Conservation (phyloP, 495 filamentous ascomycete species). For the Xylaria palmicola region DNA sequence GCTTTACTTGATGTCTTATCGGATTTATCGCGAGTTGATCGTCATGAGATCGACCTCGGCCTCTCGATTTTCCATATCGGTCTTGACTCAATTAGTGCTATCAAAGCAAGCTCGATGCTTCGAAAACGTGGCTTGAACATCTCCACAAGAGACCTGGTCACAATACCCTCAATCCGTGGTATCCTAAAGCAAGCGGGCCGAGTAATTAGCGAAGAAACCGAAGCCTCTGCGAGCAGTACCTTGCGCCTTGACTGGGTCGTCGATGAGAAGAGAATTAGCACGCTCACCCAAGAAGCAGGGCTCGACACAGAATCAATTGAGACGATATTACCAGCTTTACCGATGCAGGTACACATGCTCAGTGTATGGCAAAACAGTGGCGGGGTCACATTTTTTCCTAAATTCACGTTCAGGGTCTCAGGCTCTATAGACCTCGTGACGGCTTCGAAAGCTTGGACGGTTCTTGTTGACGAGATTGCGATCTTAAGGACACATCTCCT, state of each 20-base stretch:
- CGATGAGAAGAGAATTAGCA: conserved; percentile 29
- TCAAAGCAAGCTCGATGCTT: conserved; percentile 67
- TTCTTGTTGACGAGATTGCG: conserved; percentile 49
- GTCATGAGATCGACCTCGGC: conserved; percentile 58
- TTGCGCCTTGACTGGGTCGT: conserved; percentile 24
- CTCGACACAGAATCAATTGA: conserved; percentile 49
- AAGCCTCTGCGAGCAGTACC: not conserved
- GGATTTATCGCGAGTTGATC: conserved; percentile 59
- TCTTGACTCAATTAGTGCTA: conserved; percentile 86
- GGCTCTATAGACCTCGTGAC: conserved; percentile 34
- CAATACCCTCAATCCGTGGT: conserved; percentile 58
- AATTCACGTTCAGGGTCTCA: conserved; percentile 53
- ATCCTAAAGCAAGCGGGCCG: conserved; percentile 40
- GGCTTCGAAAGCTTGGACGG: conserved; percentile 55
- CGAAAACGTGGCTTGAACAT: conserved; percentile 58
- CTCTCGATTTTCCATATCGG: conserved; percentile 81
- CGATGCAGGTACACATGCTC: conserved; percentile 73
- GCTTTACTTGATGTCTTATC: conserved; percentile 62
- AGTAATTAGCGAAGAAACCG: not conserved
- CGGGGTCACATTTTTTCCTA: conserved; percentile 60
- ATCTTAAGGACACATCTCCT: conserved; percentile 65
- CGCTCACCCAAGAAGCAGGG: conserved; percentile 25
- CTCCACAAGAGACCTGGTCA: conserved; percentile 64
- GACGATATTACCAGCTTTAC: conserved; percentile 58
- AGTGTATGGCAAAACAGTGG: conserved; percentile 63